phyloP scores from a whole-genome alignment of 108 stramenopile genomes.

The Pseudonitzschia multiseries region DNA sequence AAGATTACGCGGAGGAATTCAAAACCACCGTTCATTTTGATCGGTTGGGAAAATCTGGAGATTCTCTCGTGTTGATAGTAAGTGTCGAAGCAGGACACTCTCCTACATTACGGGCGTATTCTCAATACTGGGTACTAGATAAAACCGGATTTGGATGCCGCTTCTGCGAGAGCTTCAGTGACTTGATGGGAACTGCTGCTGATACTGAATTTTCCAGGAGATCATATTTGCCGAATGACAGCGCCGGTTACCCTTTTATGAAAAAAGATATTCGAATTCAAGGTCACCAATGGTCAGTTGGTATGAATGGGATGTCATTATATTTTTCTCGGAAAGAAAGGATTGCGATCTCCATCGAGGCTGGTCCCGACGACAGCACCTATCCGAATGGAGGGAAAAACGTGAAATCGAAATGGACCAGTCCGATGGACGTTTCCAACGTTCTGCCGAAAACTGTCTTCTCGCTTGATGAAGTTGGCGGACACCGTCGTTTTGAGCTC shows the following conservation, averaged over 20 bases:
- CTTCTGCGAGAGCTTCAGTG: conserved; percentile 62
- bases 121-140: conserved; percentile 83
- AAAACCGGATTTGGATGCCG: conserved; percentile 75
- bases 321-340: conserved; percentile 62
- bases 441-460: conserved; percentile 75
- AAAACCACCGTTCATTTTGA: conserved; percentile 64
- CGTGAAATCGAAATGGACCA: conserved; percentile 59
- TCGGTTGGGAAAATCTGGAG: conserved; percentile 40
- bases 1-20: conserved; percentile 60
- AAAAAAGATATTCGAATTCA: conserved; percentile 44
- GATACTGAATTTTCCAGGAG: conserved; percentile 59
- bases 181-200: conserved; percentile 57
- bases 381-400: conserved; percentile 5
- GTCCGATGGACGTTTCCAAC: conserved; percentile 70
- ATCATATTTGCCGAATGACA: conserved; percentile 44
- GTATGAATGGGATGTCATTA: conserved; percentile 69
- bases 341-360: conserved; percentile 61
- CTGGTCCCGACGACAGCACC: conserved; percentile 23
- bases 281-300: conserved; percentile 76
- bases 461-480: conserved; percentile 59
- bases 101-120: conserved; percentile 63
- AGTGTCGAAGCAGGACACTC: conserved; percentile 67
- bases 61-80: conserved; percentile 62
- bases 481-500: conserved; percentile 63
- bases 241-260: conserved; percentile 31